Percentiles rank a stretch among this genome's conserved stretches.
Conservation (phyloP, 495 filamentous ascomycete species). For the Chaetomidium leptoderma region DNA sequence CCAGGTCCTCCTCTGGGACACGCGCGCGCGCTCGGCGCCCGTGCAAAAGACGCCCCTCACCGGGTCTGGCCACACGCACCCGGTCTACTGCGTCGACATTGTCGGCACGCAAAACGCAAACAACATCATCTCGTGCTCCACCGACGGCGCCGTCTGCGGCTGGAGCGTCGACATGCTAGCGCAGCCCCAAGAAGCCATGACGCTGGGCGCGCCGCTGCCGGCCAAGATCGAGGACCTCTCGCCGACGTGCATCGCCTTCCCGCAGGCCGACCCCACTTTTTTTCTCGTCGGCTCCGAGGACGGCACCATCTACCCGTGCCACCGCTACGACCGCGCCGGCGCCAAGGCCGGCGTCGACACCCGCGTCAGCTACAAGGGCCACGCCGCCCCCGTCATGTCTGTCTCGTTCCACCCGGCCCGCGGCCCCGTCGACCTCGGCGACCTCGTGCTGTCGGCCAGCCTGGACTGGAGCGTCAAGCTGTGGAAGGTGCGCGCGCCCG, state of each 20-base stretch:
- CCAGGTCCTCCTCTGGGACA: conserved; percentile 98
- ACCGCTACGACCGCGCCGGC: conserved; percentile 92
- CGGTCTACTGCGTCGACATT: conserved; percentile 90
- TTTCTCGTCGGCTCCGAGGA: conserved; percentile 97
- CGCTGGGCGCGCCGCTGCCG: conserved; percentile 77
- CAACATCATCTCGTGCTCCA: conserved; percentile 93
- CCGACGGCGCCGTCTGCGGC: conserved; percentile 91
- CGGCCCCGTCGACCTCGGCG: conserved; percentile 90
- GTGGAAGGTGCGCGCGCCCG: conserved; percentile 84
- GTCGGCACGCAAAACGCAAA: conserved; percentile 98
- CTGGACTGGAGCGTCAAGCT: conserved; percentile 97
- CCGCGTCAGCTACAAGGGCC: conserved; percentile 77
- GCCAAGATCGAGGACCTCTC: conserved; percentile 89
- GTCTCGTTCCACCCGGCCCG: conserved; percentile 90
- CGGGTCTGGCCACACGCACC: conserved; percentile 88
- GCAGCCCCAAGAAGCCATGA: conserved; percentile 87
- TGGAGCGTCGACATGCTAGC: conserved; percentile 98
- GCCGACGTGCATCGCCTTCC: conserved; percentile 97
- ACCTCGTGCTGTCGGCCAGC: conserved; percentile 78
- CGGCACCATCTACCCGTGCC: conserved; percentile 90
- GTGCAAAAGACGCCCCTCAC: conserved; percentile 95
- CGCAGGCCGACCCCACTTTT: conserved; percentile 90
- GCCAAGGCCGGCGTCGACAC: conserved; percentile 92
- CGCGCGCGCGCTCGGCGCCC: conserved; percentile 76
- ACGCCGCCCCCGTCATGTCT: conserved; percentile 92